Percentiles rank a stretch among this genome's conserved stretches.
Conservation (phyloP, 495 filamentous ascomycete genomes). For the Neurospora sublineolata region DNA sequence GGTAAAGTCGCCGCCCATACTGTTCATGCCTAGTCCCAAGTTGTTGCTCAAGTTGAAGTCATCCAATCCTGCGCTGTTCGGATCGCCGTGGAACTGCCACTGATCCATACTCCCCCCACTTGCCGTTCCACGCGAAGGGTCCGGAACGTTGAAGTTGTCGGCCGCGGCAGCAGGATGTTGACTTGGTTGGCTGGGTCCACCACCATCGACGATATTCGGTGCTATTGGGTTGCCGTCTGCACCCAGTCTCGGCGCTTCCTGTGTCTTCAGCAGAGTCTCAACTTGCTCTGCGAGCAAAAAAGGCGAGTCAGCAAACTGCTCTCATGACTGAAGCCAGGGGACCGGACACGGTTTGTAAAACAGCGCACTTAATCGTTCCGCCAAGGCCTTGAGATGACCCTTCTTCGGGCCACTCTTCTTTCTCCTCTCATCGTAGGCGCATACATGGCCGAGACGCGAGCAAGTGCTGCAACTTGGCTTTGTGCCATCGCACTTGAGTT, state of each 20-base stretch:
- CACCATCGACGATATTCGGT: conserved; percentile 19
- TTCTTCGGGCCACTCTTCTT: conserved; percentile 97
- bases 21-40: conserved; percentile 29
- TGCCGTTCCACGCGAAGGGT: conserved; percentile 33
- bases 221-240: conserved; percentile 23
- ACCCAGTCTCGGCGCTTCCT: conserved; percentile 35
- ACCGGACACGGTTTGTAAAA: conserved; percentile 6
- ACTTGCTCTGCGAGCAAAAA: conserved; percentile 61
- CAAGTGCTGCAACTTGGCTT: conserved; percentile 91
- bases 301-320: background rate
- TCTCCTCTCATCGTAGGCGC: conserved; percentile 89
- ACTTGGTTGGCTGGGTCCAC: conserved; percentile 14
- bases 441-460: conserved; percentile 75
- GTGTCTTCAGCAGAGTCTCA: conserved; percentile 76
- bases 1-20: conserved; percentile 35
- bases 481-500: conserved; percentile 68
- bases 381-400: conserved; percentile 94
- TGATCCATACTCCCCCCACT: conserved; percentile 36
- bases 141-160: conserved; percentile 34
- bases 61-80: conserved; percentile 31
- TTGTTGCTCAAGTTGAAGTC: conserved; percentile 40
- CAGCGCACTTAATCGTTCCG: conserved; percentile 76
- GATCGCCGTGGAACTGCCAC: conserved; percentile 41
- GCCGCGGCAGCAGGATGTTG: conserved; percentile 22
- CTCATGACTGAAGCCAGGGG: background rate